phyloP scores from a whole-genome alignment of 805 yeast genomes.

The Ogataea chonburiensis region DNA sequence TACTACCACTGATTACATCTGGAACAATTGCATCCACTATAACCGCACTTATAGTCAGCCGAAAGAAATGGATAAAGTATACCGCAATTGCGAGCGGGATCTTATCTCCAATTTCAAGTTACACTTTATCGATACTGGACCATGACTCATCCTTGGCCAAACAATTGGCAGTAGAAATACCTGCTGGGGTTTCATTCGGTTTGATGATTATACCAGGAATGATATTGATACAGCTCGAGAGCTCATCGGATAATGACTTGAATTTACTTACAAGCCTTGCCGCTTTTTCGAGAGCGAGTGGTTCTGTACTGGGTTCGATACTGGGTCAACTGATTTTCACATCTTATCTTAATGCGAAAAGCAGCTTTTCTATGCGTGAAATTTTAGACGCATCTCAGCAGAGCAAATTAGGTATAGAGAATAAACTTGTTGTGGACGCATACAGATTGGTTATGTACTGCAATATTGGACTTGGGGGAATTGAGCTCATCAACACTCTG shows the following conservation, averaged over 20 bases:
- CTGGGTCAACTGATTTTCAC: constrained; percentile 42
- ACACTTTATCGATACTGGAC: constrained; percentile 41
- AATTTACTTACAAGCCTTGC: constrained; percentile 48
- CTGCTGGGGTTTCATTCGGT: constrained; percentile 50
- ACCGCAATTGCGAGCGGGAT: constrained; percentile 38
- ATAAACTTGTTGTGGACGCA: constrained; percentile 16
- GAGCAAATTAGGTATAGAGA: constrained; percentile 1
- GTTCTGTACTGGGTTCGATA: constrained; percentile 47
- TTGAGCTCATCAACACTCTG: constrained; percentile 15
- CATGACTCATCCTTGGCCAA: constrained; percentile 37
- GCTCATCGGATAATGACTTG: constrained; percentile 47
- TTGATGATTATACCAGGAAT: constrained; percentile 45
- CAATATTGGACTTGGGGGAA: constrained; percentile 20
- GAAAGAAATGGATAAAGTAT: constrained; percentile 41
- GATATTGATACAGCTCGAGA: constrained; percentile 44
- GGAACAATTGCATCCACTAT: constrained; percentile 42
- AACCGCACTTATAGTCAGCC: constrained; percentile 40
- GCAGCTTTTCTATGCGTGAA: constrained; percentile 1
- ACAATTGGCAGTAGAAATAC: constrained; percentile 46
- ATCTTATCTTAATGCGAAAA: constrained; percentile 10
- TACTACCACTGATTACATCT: constrained; percentile 45
- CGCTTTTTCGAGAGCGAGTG: constrained; percentile 45
- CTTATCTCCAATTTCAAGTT: constrained; percentile 45
- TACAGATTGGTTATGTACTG: constrained; percentile 22
- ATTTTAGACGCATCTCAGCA: constrained; percentile 9